A percentile compares a stretch with the other conserved stretches of the same genome.
Conservation (phyloP, 257 asterid species). For the Fraxinus anomala region DNA sequence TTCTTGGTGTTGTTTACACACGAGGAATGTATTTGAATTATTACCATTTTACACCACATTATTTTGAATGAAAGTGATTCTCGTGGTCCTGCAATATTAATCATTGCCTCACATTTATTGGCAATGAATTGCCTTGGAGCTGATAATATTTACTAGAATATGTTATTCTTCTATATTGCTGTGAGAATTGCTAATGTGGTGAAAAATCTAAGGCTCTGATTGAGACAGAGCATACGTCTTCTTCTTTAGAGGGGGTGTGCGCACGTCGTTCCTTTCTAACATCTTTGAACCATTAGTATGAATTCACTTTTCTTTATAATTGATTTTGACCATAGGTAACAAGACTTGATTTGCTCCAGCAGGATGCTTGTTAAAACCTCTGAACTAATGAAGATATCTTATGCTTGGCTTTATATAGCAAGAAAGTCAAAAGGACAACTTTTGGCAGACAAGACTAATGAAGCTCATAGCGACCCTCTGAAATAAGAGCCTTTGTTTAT, state of each 20-base stretch:
- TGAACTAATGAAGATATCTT: not conserved
- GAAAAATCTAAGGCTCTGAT: not conserved
- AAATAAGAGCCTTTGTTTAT: too few species aligned
- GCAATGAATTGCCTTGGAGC: slow-evolving; percentile 18
- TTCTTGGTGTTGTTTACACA: slow-evolving; percentile 2
- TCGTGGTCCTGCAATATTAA: slow-evolving; percentile 18
- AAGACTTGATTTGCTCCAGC: not conserved
- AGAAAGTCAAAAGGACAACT: not conserved
- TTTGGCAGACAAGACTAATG: not conserved
- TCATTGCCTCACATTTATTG: slow-evolving; percentile 13
- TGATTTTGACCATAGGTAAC: not conserved
- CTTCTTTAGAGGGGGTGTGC: not conserved
- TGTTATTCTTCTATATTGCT: not conserved
- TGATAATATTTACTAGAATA: slow-evolving; percentile 20
- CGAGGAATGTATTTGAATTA: slow-evolving; percentile 21
- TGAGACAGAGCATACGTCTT: not conserved
- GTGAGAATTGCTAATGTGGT: slow-evolving; percentile 11
- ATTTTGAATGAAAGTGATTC: slow-evolving; percentile 15
- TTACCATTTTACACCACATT: slow-evolving; percentile 20
- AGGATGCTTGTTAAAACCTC: slow-evolving; percentile 2
- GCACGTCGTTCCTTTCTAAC: not conserved
- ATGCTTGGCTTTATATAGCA: not conserved
- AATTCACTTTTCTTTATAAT: not conserved
- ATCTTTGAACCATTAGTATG: slow-evolving; percentile 7
- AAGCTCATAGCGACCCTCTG: too few species aligned